phyloP scores from a whole-genome alignment of 352 stramenopile species.

The Blastocystis sp. region DNA sequence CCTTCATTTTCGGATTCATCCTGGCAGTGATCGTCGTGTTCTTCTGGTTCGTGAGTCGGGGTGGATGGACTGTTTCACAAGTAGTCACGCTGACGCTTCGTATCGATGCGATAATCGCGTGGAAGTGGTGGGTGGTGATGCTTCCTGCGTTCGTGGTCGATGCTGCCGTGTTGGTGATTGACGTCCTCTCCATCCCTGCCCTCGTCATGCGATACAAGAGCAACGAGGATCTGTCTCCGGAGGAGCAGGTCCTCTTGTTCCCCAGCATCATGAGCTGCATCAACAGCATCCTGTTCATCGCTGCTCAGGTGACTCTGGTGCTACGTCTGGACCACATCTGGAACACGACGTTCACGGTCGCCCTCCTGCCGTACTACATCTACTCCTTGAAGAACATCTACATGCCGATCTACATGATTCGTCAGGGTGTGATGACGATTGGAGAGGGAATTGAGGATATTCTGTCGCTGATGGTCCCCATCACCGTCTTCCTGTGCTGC shows the following conservation, averaged over 20 bases:
- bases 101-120: conserved; percentile 13
- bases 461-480: neutral
- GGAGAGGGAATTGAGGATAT: neutral
- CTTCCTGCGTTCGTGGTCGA: conserved; percentile 20
- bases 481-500: conserved; percentile 29
- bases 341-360: conserved; percentile 18
- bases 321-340: conserved; percentile 36
- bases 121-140: conserved; percentile 39
- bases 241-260: neutral
- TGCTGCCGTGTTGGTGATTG: neutral
- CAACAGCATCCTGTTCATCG: conserved; percentile 53
- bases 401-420: conserved; percentile 16
- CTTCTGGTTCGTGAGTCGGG: conserved; percentile 52
- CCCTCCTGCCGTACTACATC: conserved; percentile 62
- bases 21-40: conserved; percentile 9
- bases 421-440: neutral
- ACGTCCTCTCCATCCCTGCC: conserved; percentile 3
- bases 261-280: neutral
- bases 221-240: neutral
- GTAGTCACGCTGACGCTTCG: conserved; percentile 24
- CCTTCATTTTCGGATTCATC: conserved; percentile 26
- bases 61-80: neutral
- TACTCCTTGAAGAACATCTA: conserved; percentile 48
- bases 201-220: neutral
- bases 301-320: conserved; percentile 5